phyloP scores from a whole-genome alignment of 306 rosid genomes.

The Vicia sativa region DNA sequence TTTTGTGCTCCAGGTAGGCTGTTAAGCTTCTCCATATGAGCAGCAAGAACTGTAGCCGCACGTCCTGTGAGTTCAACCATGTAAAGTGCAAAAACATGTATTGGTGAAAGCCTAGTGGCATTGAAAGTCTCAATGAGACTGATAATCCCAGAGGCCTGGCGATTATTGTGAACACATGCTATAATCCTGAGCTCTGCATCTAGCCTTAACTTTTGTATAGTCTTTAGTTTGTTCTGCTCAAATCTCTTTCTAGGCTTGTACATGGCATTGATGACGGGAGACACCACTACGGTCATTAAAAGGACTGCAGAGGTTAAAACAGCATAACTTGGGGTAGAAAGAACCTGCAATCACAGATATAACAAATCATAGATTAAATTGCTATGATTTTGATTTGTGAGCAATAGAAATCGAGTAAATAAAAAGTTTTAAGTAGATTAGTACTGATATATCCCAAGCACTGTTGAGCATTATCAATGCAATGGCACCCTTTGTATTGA shows the following conservation, averaged over 20 bases:
- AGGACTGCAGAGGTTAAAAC: slow-evolving; percentile 29
- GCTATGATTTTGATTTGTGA: no score
- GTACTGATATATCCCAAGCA: slow-evolving; percentile 45
- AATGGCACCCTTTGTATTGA: slow-evolving; percentile 51
- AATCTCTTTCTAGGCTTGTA: slow-evolving; percentile 44
- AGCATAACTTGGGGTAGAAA: slow-evolving; percentile 2
- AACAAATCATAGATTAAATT: no score
- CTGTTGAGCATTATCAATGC: slow-evolving; percentile 42
- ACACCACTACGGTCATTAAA: slow-evolving; percentile 41
- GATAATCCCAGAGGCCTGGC: slow-evolving; percentile 34
- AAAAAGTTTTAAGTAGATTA: neutral
- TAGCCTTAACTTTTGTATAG: slow-evolving; percentile 38
- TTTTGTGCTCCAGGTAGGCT: slow-evolving; percentile 16
- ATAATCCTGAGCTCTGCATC: slow-evolving; percentile 48
- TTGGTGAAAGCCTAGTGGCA: slow-evolving; percentile 36
- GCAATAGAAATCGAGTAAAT: no score
- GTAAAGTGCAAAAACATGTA: slow-evolving; percentile 41
- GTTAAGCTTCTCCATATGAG: slow-evolving; percentile 24
- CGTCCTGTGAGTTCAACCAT: slow-evolving; percentile 46
- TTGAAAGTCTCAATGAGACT: slow-evolving; percentile 38
- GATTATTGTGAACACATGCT: slow-evolving; percentile 45
- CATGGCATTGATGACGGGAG: slow-evolving; percentile 29
- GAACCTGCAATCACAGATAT: slow-evolving; percentile 36
- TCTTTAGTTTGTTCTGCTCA: slow-evolving; percentile 36
- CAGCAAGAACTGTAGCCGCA: slow-evolving; percentile 40